A percentile compares a stretch with the other conserved stretches of the same genome.
These are phyloP conservation scores for Bruguiera sexangula DNA, from an alignment of 345 rosid genomes.

Conservation along the genomic window DNA sequence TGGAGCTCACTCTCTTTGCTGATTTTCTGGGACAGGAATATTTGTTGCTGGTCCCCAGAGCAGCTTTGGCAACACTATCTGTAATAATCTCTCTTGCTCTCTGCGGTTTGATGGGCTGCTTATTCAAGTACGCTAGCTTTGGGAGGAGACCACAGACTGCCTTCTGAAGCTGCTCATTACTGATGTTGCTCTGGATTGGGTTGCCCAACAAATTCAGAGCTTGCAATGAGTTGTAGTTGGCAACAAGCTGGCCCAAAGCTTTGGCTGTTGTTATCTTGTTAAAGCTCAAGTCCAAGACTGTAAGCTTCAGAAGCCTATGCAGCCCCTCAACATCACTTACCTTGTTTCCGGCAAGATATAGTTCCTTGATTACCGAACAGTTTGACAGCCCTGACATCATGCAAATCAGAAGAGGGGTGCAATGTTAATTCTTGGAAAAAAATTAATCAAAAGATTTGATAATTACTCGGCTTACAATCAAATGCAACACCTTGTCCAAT, in stretches of 20 bases:
- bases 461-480: background rate
- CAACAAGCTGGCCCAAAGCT: slow-evolving; percentile 86
- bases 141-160: slow-evolving; percentile 74
- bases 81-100: slow-evolving; percentile 65
- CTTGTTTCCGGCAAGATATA: slow-evolving; percentile 87
- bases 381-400: slow-evolving; percentile 63
- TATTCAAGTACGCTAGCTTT: slow-evolving; percentile 74
- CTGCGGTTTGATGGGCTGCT: slow-evolving; percentile 71
- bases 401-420: background rate
- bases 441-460: background rate
- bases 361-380: slow-evolving; percentile 82
- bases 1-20: slow-evolving; percentile 32
- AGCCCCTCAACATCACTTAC: slow-evolving; percentile 79
- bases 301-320: slow-evolving; percentile 84
- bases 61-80: slow-evolving; percentile 79
- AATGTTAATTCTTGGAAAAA: background rate
- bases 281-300: slow-evolving; percentile 84
- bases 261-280: slow-evolving; percentile 86
- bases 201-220: slow-evolving; percentile 83
- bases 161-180: slow-evolving; percentile 77
- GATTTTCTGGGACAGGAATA: slow-evolving; percentile 39
- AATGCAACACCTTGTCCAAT: slow-evolving; percentile 72
- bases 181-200: slow-evolving; percentile 69
- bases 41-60: slow-evolving; percentile 44
- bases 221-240: slow-evolving; percentile 71